Base-by-base conservation (phyloP, 257 asterid genomes). In the Nicotiana undulata region DNA sequence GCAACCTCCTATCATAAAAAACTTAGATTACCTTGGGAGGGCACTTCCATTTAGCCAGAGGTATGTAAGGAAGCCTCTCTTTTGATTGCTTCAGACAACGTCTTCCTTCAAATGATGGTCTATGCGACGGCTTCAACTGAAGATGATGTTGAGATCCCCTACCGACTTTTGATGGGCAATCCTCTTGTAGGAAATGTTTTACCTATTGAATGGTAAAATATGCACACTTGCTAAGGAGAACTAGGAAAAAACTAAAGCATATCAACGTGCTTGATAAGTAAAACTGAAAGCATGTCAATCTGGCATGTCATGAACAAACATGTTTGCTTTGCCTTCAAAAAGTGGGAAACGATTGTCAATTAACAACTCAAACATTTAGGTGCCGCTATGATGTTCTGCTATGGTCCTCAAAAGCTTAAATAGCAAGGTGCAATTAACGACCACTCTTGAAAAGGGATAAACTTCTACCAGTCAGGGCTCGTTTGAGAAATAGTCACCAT, bases 1-100 rank as follows among this genome's bases (percentile, higher is more conserved):
- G 22, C 60, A 55, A 55, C 52, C 5, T 63, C 26, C 58, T 18
- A 40, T 76, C 81, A 80, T 32, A 44, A 76, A 32, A 65, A 56
- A 77, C 28, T 26, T 24, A 53, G 80, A 75, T 55, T 77, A 86
- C 85, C 64, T 72, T 22, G 77, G 85, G 88, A 77, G 86, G 88
- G 46, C 79, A 76, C 64, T 34, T 81, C 86, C 88, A 86, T 78
- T 63, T 80, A 51, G 76, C 78, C 63, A 44, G 81, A 75, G 79
- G 79, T 68, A 77, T 61, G 80, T 16, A 8, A 32, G 75, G 63
- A 49, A 66, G 61, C 58, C 46, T 66, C 17, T 56, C 65, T 49
- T 49, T 63, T 63, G 68, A 28, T 9, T 63, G 40, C 40, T 63
- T 63, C 68, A 13, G 40, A 63, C n/a, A 26, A 11, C 5, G 37